Base-by-base conservation (phyloP, 2,329 filamentous ascomycete species). In the Dothistroma pini region DNA sequence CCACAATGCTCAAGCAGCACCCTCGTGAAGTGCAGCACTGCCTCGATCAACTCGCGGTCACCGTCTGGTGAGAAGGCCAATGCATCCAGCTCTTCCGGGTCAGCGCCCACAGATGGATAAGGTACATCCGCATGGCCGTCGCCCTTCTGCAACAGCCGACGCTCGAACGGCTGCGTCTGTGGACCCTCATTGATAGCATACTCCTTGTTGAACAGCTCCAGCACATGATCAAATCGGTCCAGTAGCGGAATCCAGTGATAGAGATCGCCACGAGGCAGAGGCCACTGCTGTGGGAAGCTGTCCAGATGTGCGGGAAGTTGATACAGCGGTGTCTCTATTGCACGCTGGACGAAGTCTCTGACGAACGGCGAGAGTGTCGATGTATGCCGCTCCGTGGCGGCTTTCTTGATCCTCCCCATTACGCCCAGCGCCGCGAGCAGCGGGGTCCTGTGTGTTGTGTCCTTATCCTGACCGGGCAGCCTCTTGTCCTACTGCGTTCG, bases 191-290 rank as follows among this genome's bases (percentile, higher is more conserved):
- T 85, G 59, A 99, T 81, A 63, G 86, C 86, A 78, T 99, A 99
- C 66, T 86, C 87, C 59, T 85, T 82, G 75, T 88, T 91, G 74
- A 96, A 92, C 44, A 86, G 81, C 69, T 96, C 91, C 47, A 99
- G 80, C 66, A 97, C 87, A 71, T 85, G 86, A 76, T 99, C 95
- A 76, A 99, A 97, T 60, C 92, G 88, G 76, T 99, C 96, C 62
- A 99, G 79, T 25, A 96, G 84, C 31, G 90, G 88, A 68, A 99
- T 97, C 96, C 96, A 99, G 81, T 99, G 93, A 75, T 97, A 97
- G 32, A 97, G 81, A 75, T 99, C 95, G 63, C 95, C 96, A 75
- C 93, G 86, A 44, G 93, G 93, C 72, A 97, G 96, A 1, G 93
- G 92, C 95, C 95, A 99, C 83, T 88, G 83, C 66, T 88, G 87